Conservation (phyloP, 1,284 basidiomycete species). For the Marasmius sp. region DNA sequence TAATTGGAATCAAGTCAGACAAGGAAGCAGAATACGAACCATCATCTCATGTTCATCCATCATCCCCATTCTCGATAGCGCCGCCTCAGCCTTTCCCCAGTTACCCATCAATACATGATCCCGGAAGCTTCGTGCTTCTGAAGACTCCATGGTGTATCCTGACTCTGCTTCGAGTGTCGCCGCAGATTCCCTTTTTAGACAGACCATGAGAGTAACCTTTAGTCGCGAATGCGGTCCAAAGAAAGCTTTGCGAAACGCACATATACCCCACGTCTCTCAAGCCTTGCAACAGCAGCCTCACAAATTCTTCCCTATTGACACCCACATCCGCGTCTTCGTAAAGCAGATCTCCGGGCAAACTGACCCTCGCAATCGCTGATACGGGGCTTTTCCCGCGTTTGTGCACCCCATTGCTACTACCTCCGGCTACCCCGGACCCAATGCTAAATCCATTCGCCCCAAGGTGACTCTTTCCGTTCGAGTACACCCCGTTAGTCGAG, state of each 20-base stretch:
- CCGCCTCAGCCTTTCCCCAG: constrained; percentile 81
- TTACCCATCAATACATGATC: constrained; percentile 79
- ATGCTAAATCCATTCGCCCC: constrained; percentile 35
- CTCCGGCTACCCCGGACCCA: constrained; percentile 28
- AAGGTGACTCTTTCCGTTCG: not conserved
- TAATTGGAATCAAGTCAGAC: not conserved
- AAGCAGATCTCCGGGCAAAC: constrained; percentile 66
- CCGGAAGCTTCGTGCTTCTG: constrained; percentile 80
- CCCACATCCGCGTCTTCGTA: constrained; percentile 74
- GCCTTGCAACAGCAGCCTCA: constrained; percentile 88
- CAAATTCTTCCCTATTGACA: constrained; percentile 88
- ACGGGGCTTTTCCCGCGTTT: constrained; percentile 44
- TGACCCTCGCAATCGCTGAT: constrained; percentile 50
- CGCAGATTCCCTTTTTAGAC: constrained; percentile 75
- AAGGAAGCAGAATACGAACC: constrained; percentile 41
- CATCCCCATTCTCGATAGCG: constrained; percentile 70
- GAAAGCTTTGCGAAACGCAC: constrained; percentile 50
- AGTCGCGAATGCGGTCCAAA: constrained; percentile 4
- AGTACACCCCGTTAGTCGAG: not conserved
- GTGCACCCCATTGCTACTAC: constrained; percentile 35
- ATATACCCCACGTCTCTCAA: constrained; percentile 91
- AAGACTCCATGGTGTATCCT: constrained; percentile 83
- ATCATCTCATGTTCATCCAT: constrained; percentile 62
- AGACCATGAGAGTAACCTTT: constrained; percentile 14
- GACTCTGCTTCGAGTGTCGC: constrained; percentile 89